Percentiles rank a stretch among this genome's conserved stretches.
These are phyloP conservation scores for Dactylonectria estremocensis DNA, from an alignment of 2,329 filamentous ascomycete genomes.

Conservation along the genomic window DNA sequence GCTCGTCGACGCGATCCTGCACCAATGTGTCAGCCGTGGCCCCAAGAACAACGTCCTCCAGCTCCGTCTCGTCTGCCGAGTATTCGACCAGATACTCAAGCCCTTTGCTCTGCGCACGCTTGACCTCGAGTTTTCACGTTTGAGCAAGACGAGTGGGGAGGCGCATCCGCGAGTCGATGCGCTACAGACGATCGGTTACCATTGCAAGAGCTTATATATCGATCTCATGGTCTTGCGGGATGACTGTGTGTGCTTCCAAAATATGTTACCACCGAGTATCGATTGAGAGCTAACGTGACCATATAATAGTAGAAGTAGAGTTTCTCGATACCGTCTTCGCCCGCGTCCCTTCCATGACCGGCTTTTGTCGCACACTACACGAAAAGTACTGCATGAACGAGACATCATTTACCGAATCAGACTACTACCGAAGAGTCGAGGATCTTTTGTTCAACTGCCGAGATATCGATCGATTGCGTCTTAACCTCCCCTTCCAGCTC, in stretches of 20 bases:
- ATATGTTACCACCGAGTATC: not conserved
- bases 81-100: constrained; percentile 64
- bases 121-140: constrained; percentile 65
- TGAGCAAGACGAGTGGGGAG: constrained; percentile 56
- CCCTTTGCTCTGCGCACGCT: constrained; percentile 63
- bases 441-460: constrained; percentile 62
- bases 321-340: constrained; percentile 64
- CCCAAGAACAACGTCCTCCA: constrained; percentile 62
- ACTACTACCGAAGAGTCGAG: constrained; percentile 60
- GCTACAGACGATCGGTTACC: constrained; percentile 61
- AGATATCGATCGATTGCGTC: constrained; percentile 61
- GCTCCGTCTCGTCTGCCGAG: constrained; percentile 65
- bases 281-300: constrained; percentile 32
- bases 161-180: constrained; percentile 56
- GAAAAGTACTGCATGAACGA: constrained; percentile 65
- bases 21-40: constrained; percentile 57
- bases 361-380: constrained; percentile 61
- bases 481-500: constrained; percentile 68
- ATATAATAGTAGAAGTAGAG: constrained; percentile 62
- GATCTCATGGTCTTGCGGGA: constrained; percentile 69
- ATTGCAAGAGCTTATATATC: constrained; percentile 66
- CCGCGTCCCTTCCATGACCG: constrained; percentile 61
- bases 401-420: constrained; percentile 64
- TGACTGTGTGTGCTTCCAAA: constrained; percentile 56
- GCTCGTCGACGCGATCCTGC: constrained; percentile 63